These are phyloP conservation scores for Ceratobasidium sp. DNA, from an alignment of 1,284 basidiomycete genomes.

Conservation along the genomic window DNA sequence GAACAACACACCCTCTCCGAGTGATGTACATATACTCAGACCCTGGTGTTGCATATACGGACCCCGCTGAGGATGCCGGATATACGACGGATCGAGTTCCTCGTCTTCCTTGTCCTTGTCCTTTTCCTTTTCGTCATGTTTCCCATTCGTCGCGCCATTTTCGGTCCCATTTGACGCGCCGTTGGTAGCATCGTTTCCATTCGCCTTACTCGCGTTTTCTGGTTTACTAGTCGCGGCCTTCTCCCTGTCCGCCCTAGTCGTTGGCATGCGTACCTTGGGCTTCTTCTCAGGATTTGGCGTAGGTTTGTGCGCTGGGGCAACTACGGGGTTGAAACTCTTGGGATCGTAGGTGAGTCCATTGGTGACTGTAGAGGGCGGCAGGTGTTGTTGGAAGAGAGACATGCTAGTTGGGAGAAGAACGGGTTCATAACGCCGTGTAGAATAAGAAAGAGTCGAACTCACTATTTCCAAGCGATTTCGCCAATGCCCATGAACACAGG, in stretches of 20 bases:
- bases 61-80: constrained; percentile 50
- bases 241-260: neutral
- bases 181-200: neutral
- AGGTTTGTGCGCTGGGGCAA: constrained; percentile 14
- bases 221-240: neutral
- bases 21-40: constrained; percentile 52
- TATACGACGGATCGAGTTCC: constrained; percentile 51
- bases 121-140: constrained; percentile 17
- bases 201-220: constrained; percentile 6
- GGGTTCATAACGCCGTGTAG: neutral
- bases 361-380: constrained; percentile 48
- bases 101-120: neutral
- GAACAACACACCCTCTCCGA: constrained; percentile 53
- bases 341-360: constrained; percentile 37
- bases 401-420: constrained; percentile 2
- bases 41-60: constrained; percentile 51
- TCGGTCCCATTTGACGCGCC: neutral
- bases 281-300: neutral
- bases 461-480: constrained; percentile 57
- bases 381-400: constrained; percentile 58
- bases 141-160: neutral
- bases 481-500: constrained; percentile 56
- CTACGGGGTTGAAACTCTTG: constrained; percentile 4
- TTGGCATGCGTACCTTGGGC: neutral
- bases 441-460: constrained; percentile 35